Evolutionary conservation across 2,329 filamentous ascomycete genomes (phyloP), one percentile per base, ranked within the genome.

Genomic region (Ophiosphaerella narmari): DNA sequence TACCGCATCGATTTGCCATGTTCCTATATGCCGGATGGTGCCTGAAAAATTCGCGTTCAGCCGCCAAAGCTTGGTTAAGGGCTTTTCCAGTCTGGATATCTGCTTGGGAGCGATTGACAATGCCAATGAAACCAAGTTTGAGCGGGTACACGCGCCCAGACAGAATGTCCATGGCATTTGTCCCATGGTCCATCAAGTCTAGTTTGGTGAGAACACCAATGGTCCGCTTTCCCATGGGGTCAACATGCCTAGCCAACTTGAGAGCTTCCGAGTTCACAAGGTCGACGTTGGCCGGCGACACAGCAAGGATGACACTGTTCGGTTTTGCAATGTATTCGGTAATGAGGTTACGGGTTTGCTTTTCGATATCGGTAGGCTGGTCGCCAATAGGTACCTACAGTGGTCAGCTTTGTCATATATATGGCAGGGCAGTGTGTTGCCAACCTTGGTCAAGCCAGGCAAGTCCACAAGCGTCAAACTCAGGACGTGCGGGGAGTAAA

Each of bases 281-380:
- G 71, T 99, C 94, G 67, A 97, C 93, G 68, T 99, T 99, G 45
- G 94, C 94, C 14, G 94, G 93, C 11, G 94, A 97, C 21, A 99
- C 94, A 29, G 94, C 94, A 44, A 99, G 84, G 59, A 99, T 87
- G 68, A 99, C 96, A 76, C 93, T 97, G 82, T 99, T 99, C 12
- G 94, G 93, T 78, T 99, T 99, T 50, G 92, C 92, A 68, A 97
- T 99, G 72, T 97, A 99, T 78, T 99, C 94, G 48, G 92, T 89
- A 66, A 99, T 97, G 65, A 99, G 84, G 62, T 91, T 96, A 59
- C 93, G 86, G 29, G 94, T 99, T 77, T 99, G 94, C 76, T 97
- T 97, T 80, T 99, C 94, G 68, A 99, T 99, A 70, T 99, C 94
- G 66, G 89, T 87, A 7, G 94, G 94, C 73, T 99, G 94, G 73